Evolutionary conservation across 805 yeast genomes (phyloP).

Genomic region (Metahyphopichia silvanorum): DNA sequence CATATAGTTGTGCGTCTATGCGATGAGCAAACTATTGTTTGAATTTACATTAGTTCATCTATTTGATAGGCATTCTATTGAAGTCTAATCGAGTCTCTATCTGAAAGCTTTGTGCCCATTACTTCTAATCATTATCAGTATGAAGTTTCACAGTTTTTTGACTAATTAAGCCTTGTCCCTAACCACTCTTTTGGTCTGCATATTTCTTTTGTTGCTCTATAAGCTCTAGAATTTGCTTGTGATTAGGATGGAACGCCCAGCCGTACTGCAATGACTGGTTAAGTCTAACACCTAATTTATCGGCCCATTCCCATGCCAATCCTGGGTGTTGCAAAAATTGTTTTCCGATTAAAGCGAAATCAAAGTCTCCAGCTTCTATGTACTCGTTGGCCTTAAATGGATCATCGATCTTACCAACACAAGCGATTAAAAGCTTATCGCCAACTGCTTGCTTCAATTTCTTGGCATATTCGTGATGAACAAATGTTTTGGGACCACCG

Average conservation of each 20-base stretch:
- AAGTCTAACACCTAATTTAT: conserved; percentile 40
- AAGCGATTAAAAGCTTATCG: conserved; percentile 37
- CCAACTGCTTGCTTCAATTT: conserved; percentile 44
- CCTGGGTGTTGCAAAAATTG: conserved; percentile 48
- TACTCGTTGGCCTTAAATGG: conserved; percentile 36
- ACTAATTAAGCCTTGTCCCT: too few species aligned
- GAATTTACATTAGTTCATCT: too few species aligned
- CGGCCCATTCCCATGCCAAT: conserved; percentile 50
- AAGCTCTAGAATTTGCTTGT: conserved; percentile 13
- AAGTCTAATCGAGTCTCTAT: too few species aligned
- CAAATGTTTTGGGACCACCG: conserved; percentile 20
- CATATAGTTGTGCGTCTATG: too few species aligned
- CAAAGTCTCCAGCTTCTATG: conserved; percentile 43
- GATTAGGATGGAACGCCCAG: conserved; percentile 18
- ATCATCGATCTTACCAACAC: conserved; percentile 44
- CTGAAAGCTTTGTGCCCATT: too few species aligned
- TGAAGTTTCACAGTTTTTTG: too few species aligned
- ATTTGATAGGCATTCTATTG: too few species aligned
- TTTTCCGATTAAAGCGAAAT: conserved; percentile 46
- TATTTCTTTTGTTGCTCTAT: too few species aligned
- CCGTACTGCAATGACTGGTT: conserved; percentile 28
- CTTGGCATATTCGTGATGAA: conserved; percentile 38
- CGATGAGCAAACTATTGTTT: too few species aligned
- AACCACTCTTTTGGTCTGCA: too few species aligned
- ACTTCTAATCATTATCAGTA: too few species aligned